These are phyloP conservation scores for Verticillium longisporum DNA, from an alignment of 2,329 filamentous ascomycete species.

Conservation along the genomic window DNA sequence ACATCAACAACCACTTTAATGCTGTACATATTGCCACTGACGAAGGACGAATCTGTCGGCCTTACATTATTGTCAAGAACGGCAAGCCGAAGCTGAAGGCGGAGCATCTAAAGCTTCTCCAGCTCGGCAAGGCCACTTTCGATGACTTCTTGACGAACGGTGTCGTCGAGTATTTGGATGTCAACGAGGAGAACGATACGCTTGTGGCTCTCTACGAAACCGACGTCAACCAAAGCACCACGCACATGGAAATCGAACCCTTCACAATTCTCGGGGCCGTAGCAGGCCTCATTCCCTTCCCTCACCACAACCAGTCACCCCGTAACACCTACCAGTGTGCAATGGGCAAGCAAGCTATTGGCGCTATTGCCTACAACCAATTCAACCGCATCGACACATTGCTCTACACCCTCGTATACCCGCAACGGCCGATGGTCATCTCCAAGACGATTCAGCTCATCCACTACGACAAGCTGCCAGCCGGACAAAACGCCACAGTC, in stretches of 20 bases:
- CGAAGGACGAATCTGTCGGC: constrained; percentile 92
- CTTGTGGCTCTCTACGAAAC: constrained; percentile 86
- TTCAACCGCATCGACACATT: constrained; percentile 95
- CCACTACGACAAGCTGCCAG: constrained; percentile 94
- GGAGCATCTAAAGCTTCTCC: constrained; percentile 72
- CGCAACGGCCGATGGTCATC: constrained; percentile 95
- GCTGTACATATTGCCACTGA: constrained; percentile 95
- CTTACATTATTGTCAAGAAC: constrained; percentile 91
- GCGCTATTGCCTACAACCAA: constrained; percentile 96
- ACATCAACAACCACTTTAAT: constrained; percentile 87
- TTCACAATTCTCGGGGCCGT: constrained; percentile 96
- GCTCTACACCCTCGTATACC: constrained; percentile 94
- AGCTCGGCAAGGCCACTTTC: constrained; percentile 79
- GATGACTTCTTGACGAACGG: constrained; percentile 90
- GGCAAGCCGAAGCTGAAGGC: constrained; percentile 72
- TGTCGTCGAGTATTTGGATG: constrained; percentile 91
- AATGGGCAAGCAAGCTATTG: constrained; percentile 99
- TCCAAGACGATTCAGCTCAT: constrained; percentile 94
- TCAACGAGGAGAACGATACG: constrained; percentile 97
- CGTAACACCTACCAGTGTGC: constrained; percentile 98
- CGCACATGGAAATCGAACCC: constrained; percentile 94
- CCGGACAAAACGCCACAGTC: constrained; percentile 93
- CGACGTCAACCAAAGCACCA: constrained; percentile 76
- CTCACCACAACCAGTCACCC: constrained; percentile 97
- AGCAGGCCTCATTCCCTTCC: constrained; percentile 92